Evolutionary conservation across 2,329 filamentous ascomycete genomes (phyloP).

Genomic region (Paecilomyces fulvus): DNA sequence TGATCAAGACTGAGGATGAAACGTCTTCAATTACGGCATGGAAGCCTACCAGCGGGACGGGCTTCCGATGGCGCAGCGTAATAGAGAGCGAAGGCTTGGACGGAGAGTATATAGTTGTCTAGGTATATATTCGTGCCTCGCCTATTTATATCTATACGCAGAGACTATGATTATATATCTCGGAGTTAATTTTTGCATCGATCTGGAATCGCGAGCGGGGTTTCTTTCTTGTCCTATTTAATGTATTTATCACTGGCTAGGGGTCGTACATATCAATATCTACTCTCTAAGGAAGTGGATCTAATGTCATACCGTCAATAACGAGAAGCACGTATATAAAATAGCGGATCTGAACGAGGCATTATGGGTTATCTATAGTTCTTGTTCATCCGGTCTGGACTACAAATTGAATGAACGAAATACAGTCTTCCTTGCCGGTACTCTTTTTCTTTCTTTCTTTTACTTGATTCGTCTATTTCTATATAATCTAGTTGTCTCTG

Average conservation of each 20-base stretch:
- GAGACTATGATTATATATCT: neutral
- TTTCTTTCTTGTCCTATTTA: neutral
- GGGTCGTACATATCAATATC: no score
- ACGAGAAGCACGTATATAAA: no score
- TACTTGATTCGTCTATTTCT: no score
- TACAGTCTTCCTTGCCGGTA: no score
- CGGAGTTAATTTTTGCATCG: neutral
- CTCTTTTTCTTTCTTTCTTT: no score
- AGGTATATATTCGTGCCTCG: neutral
- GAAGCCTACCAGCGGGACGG: conserved; percentile 5
- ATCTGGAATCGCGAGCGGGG: neutral
- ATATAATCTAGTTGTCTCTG: no score
- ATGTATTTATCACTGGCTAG: neutral
- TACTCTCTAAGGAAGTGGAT: no score
- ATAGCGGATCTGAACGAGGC: no score
- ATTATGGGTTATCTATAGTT: no score
- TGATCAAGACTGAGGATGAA: neutral
- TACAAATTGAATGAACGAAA: no score
- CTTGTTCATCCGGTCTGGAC: no score
- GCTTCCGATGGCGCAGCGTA: conserved; percentile 22
- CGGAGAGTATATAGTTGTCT: conserved; percentile 27
- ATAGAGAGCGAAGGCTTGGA: conserved; percentile 18
- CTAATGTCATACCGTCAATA: no score
- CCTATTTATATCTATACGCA: neutral
- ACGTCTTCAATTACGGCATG: neutral